Percentiles rank a stretch among this genome's conserved stretches.
Conservation (phyloP, 2,329 filamentous ascomycete genomes). For the Hypoxylon sp. region DNA sequence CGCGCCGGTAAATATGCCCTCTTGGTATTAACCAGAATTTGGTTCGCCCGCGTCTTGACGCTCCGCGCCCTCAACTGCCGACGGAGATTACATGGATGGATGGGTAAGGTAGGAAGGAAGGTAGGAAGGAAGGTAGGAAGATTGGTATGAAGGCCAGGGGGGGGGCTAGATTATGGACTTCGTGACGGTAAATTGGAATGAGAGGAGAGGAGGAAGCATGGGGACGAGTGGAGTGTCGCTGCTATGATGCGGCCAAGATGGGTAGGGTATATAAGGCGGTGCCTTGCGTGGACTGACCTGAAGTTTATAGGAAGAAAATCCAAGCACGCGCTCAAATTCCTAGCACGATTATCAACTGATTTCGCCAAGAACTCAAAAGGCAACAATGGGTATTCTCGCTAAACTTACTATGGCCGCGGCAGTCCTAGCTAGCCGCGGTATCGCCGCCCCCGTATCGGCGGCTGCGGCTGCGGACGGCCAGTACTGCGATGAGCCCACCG, state of each 20-base stretch:
- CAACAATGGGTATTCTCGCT: conserved; percentile 33
- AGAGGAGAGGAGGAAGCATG: no score
- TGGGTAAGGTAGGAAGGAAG: not conserved
- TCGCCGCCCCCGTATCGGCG: conserved; percentile 17
- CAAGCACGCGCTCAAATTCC: conserved; percentile 8
- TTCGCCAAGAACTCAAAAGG: conserved; percentile 11
- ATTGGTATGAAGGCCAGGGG: no score
- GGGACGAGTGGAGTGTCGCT: no score
- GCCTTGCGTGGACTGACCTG: no score
- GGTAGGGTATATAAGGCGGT: conserved; percentile 19
- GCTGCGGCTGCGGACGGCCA: conserved; percentile 16
- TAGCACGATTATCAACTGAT: conserved; percentile 5
- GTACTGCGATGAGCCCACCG: conserved; percentile 38
- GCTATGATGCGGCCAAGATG: conserved; percentile 10
- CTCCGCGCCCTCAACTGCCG: conserved; percentile 34
- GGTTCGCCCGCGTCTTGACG: conserved; percentile 28
- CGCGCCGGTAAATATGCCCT: conserved; percentile 30
- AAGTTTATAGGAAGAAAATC: conserved; percentile 8
- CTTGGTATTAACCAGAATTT: conserved; percentile 32
- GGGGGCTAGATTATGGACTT: no score
- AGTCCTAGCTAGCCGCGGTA: conserved; percentile 15
- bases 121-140: no score
- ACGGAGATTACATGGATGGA: conserved; percentile 12
- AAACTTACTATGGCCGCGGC: conserved; percentile 22
- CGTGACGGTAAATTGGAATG: no score